Base-by-base conservation (phyloP, 1,284 basidiomycete genomes). In the Boletus sp. region DNA sequence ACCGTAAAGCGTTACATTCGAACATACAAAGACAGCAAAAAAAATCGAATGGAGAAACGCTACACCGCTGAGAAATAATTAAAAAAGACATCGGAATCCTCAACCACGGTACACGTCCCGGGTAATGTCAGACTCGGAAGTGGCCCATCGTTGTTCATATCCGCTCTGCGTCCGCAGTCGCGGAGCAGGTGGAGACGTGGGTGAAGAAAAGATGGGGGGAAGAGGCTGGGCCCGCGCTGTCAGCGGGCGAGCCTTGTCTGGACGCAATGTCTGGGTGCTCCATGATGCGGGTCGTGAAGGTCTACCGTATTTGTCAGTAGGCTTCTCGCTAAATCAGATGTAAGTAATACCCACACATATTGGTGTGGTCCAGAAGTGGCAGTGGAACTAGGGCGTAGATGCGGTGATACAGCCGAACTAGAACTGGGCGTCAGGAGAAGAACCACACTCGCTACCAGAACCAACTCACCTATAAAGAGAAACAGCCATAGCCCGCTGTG, bases 381-480 rank as follows among this genome's bases (percentile, higher is more conserved):
- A 25, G 55, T 4, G 23, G 64, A 52, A 38, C 57, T 59, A 1
- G 48, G 54, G 38, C 58, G 53, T 27, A 83, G 31, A 60, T 83
- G 78, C 7, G 81, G 72, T 60, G 81, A 81, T 30, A 85, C 81
- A 28, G 81, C 78, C 57, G 81, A 77, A 63, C 83, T 85, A 65
- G 28, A 37, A 25, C 54, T 30, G 53, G 48, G 31, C 58, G 43
- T 64, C 46, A 63, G 37, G 28, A 54, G 37, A 48, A 38, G 19
- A 48, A 7, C 10, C 27, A 38, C 21, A 19, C 10, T 17, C 40
- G 23, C 25, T n/a, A 51, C 49, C 28, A 56, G 55, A 27, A 11
- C 17, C 30, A 38, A 55, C 80, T 56, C 64, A 84, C 87, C 82
- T 86, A 75, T 89, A 89, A 43, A 89, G 80, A 5, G 84, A 77